phyloP scores from a whole-genome alignment of 2,329 filamentous ascomycete genomes.

The Exserohilum rostratum region DNA sequence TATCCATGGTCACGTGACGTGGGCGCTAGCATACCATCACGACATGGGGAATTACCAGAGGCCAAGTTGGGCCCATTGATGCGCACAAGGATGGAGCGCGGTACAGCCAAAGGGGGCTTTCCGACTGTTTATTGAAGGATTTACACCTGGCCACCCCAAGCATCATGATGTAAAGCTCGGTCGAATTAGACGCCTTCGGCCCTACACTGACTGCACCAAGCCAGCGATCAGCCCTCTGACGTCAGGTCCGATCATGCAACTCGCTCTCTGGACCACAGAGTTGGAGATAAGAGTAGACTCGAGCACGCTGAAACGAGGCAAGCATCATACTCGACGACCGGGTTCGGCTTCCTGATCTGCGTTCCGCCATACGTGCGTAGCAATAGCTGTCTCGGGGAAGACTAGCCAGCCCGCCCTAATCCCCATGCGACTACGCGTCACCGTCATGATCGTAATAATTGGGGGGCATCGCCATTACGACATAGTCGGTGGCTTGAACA shows the following conservation, averaged over 20 bases:
- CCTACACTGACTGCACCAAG: constrained; percentile 12
- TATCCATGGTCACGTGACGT: constrained; percentile 5
- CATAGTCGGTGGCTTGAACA: background rate
- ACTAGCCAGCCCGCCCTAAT: background rate
- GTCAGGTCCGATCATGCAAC: constrained; percentile 3
- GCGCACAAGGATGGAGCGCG: constrained; percentile 6
- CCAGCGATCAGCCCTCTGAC: constrained; percentile 7
- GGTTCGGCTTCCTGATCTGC: background rate
- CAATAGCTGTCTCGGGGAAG: background rate
- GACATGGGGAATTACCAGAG: constrained; percentile 4
- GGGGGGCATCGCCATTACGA: background rate
- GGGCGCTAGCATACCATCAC: background rate
- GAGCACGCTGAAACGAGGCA: background rate
- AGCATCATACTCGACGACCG: background rate
- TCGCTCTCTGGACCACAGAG: background rate
- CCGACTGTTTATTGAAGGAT: constrained; percentile 3
- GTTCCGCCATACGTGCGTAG: background rate
- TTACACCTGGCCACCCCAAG: constrained; percentile 3
- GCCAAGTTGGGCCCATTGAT: background rate
- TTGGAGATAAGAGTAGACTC: background rate
- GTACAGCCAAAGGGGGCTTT: constrained; percentile 7
- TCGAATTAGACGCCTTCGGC: constrained; percentile 6
- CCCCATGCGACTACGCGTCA: background rate
- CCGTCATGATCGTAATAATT: background rate
- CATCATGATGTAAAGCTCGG: constrained; percentile 3